Evolutionary conservation across 169 alveolate genomes (phyloP), one percentile per base, ranked within the genome.

Genomic region (Plasmodium knowlesi): DNA sequence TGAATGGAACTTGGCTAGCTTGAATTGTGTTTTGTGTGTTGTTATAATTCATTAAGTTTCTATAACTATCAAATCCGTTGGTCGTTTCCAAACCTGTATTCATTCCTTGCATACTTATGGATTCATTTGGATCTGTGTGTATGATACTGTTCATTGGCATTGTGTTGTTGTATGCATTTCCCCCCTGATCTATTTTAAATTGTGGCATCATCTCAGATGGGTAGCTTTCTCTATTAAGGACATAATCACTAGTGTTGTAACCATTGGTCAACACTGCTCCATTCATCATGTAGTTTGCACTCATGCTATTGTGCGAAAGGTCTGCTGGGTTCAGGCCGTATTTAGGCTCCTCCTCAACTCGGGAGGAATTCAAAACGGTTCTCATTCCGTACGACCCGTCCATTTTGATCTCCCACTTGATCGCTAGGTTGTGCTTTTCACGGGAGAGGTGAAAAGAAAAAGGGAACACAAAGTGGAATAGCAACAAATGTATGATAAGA

Each of bases 21-120:
- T 80, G 89, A 30, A 89, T 80, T 1, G 84, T 89, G 67, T 89
- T 79, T 14, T 89, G 94, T 39, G 94, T 89, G 73, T 89, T 89
- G 53, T 89, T 89, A 89, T 89, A 89, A 80, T 89, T 89, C 78
- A 89, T 80, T 80, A 89, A 57, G 73, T 89, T 79, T 80, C 84
- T 34, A 67, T 89, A 89, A 80, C 83, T 81, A 1, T 89, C 94
- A 89, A 80, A 81, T 50, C 91, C 94, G 39, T 90, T 41, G 46
- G 90, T 61, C 61, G 76, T 22, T 22, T 79, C 94, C 28, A 89
- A 22, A 67, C 76, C 19, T n/a, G 83, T 80, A 25, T 81, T 79
- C 94, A 89, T 89, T 70, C 94, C 94, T 37, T 89, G 91, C 90
- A 89, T 80, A 50, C 57, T 80, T 12, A 81, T 30, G 37, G 83